Percentiles rank a stretch among this genome's conserved stretches.
Evolutionary conservation across 345 rosid genomes (phyloP).

Genomic region (Euphorbia tirucalli): DNA sequence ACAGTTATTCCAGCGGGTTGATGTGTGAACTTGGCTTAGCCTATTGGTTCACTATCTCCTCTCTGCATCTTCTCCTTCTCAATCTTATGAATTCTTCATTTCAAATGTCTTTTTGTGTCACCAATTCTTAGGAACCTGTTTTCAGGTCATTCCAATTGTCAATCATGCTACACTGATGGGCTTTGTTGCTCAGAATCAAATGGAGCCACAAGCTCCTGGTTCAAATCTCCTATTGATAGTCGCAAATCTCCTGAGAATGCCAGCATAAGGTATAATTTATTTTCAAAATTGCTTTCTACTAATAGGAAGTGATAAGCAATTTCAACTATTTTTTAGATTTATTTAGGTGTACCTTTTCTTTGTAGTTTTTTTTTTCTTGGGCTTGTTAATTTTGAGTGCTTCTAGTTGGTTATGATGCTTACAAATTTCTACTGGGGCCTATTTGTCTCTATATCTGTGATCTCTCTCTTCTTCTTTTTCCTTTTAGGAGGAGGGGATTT

Average conservation of each 20-base stretch:
- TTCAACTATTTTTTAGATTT: constrained; percentile 2
- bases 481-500: neutral
- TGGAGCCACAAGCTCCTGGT: constrained; percentile 42
- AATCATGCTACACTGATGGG: constrained; percentile 57
- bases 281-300: constrained; percentile 1
- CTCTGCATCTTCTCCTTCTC: neutral
- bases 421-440: neutral
- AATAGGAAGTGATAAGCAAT: constrained; percentile 5
- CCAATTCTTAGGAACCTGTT: neutral
- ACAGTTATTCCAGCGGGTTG: neutral
- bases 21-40: neutral
- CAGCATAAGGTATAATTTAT: constrained; percentile 44
- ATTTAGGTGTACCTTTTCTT: constrained; percentile 1
- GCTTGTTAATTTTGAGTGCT: neutral
- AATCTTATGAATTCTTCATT: neutral
- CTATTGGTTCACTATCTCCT: neutral
- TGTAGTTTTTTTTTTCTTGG: neutral
- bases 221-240: constrained; percentile 50
- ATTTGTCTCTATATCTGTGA: neutral
- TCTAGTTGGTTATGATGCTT: neutral
- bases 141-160: constrained; percentile 62
- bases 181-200: constrained; percentile 51
- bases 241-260: constrained; percentile 42
- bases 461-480: neutral
- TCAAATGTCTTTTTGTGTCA: neutral